Conservation (phyloP, 2,329 filamentous ascomycete species). For the Alternaria novae-zelandiae region DNA sequence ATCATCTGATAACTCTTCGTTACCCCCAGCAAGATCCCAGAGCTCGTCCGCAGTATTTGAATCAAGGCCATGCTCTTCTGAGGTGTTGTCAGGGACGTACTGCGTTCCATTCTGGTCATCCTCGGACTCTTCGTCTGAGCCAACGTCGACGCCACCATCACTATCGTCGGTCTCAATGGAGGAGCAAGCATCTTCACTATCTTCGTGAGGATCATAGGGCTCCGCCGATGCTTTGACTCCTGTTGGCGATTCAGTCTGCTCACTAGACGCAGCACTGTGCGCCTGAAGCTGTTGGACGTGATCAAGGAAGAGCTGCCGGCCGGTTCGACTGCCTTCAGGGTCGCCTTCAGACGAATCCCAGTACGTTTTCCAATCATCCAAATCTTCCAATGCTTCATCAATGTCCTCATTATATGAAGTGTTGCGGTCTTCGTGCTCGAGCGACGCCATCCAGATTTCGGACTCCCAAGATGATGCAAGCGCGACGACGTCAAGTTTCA, state of each 20-base stretch:
- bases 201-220: not conserved
- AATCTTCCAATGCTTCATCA: not conserved
- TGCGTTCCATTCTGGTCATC: not conserved
- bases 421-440: not conserved
- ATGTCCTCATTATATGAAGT: not conserved
- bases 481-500: not conserved
- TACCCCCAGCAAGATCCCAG: not conserved
- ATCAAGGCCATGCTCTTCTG: not conserved
- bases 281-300: not conserved
- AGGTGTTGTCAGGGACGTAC: not conserved
- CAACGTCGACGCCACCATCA: not conserved
- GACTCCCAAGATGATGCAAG: not conserved
- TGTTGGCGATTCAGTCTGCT: not conserved
- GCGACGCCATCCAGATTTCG: not conserved
- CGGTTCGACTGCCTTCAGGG: not conserved
- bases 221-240: not conserved
- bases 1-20: not conserved
- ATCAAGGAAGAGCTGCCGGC: not conserved
- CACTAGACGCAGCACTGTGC: not conserved
- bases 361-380: not conserved
- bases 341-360: not conserved
- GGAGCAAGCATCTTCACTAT: not conserved
- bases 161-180: not conserved
- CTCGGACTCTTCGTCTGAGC: not conserved
- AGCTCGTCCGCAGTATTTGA: not conserved